Evolutionary conservation across 306 rosid genomes (phyloP).

Genomic region (Inga oerstediana): DNA sequence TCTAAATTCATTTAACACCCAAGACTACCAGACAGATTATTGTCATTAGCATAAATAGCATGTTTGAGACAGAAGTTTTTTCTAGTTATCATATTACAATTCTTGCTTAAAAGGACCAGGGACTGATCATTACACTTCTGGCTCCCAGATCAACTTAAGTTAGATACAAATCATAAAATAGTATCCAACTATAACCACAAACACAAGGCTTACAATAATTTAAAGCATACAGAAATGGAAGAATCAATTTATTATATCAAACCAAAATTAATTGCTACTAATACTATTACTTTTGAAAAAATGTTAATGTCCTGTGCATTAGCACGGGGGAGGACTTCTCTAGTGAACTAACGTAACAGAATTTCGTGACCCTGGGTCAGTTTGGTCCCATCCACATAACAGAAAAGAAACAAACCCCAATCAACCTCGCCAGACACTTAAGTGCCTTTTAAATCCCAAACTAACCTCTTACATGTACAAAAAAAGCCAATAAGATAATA

Average conservation of each 20-base stretch:
- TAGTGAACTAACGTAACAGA: neutral
- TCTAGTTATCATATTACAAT: neutral
- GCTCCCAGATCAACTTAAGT: neutral
- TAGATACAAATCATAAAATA: neutral
- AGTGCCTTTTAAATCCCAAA: conserved; percentile 15
- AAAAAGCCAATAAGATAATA: neutral
- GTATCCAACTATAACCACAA: neutral
- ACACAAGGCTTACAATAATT: neutral
- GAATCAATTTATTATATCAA: neutral
- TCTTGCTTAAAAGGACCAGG: neutral
- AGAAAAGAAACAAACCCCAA: neutral
- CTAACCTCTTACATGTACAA: neutral
- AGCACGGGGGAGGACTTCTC: neutral
- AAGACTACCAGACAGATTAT: neutral
- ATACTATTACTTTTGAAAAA: neutral
- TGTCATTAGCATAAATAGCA: neutral
- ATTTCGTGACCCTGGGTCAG: neutral
- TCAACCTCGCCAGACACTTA: neutral
- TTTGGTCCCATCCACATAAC: conserved; percentile 1
- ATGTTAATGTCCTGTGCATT: neutral
- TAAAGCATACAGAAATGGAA: conserved; percentile 6
- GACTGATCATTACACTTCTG: conserved; percentile 2
- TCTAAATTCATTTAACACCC: neutral
- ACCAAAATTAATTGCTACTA: neutral
- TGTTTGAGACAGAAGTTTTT: neutral